Base-by-base conservation (phyloP, 1,139 yeast species). In the Pneumocystis canis region DNA sequence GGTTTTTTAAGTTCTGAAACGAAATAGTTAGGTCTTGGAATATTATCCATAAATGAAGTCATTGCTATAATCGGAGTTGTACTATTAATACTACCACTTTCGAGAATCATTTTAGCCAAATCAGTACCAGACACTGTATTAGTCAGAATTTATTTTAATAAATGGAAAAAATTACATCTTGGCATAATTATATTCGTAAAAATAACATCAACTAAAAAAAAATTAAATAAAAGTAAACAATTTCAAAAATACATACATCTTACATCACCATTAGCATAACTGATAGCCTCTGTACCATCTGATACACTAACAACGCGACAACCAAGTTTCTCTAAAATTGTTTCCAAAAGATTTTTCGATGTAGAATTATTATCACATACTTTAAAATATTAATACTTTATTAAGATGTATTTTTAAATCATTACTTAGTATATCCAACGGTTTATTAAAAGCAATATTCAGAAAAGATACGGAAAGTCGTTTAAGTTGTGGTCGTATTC, bases 321-420 rank as follows among this genome's bases (percentile, higher is more conserved):
- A 0, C 95, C 95, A 40, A 85, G 73, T 63, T 80, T 78, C 65
- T 84, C 89, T 65, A 92, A 75, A 68, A 85, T 78, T 65, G 80
- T 81, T 60, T 83, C 81, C 58, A 85, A 80, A 14, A 87, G 80
- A 71, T 83, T 89, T 60, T 95, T 75, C 66, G 87, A 85, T 62
- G 85, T 85, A 0, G 96, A 92, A 66, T 87, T 87, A 2, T 94
- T 89, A 70, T 89, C 96, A 74, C 96, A 89, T 39, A 89, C 79
- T 61, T 47, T 11, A 47, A 25, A 47, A 47, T 14, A 47, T 47
- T 25, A 47, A n/a, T 25, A 47, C 11, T 47, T 5, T 20, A 25
- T 47, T 14, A 37, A 37, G 6, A 47, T 11, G 25, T 25, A 47
- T 16, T 47, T 5, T 47, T 47, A 47, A n/a, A 25, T 9, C 18